These are phyloP conservation scores for Stemphylium beticola DNA, from an alignment of 2,329 filamentous ascomycete species.

Conservation along the genomic window DNA sequence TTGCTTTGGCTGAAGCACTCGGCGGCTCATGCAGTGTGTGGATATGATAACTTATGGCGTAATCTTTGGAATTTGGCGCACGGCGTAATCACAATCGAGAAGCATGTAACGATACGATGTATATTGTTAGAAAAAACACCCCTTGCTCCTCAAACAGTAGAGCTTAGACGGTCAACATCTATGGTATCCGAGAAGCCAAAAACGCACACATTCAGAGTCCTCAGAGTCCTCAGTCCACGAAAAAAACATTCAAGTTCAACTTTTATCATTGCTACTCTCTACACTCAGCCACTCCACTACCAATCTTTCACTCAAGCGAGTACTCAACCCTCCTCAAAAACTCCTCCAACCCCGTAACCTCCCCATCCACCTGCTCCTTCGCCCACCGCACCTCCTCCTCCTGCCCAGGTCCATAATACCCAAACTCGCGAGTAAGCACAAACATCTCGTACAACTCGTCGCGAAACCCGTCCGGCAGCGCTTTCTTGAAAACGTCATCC, in stretches of 20 bases:
- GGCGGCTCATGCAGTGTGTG: neutral
- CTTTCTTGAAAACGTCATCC: slow-evolving; percentile 37
- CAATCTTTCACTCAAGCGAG: slow-evolving; percentile 24
- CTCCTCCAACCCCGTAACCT: slow-evolving; percentile 35
- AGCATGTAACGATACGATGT: neutral
- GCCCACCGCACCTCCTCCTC: slow-evolving; percentile 36
- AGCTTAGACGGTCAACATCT: too few relatives aligned
- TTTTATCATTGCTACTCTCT: neutral
- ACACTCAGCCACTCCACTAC: too few relatives aligned
- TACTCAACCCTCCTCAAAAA: slow-evolving; percentile 32
- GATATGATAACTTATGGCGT: neutral
- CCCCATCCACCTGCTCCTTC: slow-evolving; percentile 28
- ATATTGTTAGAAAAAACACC: neutral
- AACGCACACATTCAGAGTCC: too few relatives aligned
- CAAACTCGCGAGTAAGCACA: slow-evolving; percentile 33
- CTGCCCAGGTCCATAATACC: slow-evolving; percentile 36
- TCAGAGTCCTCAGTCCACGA: too few relatives aligned
- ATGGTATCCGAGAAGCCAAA: too few relatives aligned
- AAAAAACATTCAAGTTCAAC: neutral
- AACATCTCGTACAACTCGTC: slow-evolving; percentile 38
- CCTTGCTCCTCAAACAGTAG: too few relatives aligned
- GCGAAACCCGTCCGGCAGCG: slow-evolving; percentile 23
- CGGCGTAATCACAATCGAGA: neutral
- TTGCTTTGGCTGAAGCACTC: too few relatives aligned
- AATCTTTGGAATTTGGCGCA: neutral